Conservation (phyloP, 2,329 filamentous ascomycete species). For the Ophiostoma pallidulum region DNA sequence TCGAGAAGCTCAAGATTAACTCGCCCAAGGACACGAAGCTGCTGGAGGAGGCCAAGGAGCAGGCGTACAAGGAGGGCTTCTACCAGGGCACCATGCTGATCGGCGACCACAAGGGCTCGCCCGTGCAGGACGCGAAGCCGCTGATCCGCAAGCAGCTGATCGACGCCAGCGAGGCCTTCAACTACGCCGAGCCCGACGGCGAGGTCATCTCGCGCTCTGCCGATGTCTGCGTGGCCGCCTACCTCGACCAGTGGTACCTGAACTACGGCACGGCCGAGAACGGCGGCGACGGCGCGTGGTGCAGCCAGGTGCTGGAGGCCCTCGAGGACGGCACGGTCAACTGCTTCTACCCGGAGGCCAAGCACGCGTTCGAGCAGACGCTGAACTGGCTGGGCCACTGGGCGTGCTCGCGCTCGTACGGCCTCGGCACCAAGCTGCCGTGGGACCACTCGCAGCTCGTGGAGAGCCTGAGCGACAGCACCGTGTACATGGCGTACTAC, state of each 20-base stretch:
- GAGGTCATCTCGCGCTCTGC: constrained; percentile 73
- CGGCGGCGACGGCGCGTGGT: constrained; percentile 74
- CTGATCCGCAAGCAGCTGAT: constrained; percentile 72
- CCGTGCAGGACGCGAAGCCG: constrained; percentile 74
- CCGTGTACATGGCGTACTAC: constrained; percentile 83
- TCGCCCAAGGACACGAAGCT: constrained; percentile 91
- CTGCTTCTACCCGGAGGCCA: constrained; percentile 68
- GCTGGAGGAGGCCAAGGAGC: constrained; percentile 86
- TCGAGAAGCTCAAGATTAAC: constrained; percentile 90
- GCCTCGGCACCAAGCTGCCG: constrained; percentile 85
- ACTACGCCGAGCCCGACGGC: constrained; percentile 87
- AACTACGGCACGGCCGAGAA: constrained; percentile 51
- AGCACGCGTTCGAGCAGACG: constrained; percentile 73
- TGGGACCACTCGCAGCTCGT: constrained; percentile 90
- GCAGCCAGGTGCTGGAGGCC: constrained; percentile 61
- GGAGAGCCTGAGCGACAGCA: constrained; percentile 79
- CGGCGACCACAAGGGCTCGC: constrained; percentile 79
- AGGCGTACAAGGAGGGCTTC: constrained; percentile 95
- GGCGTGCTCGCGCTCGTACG: constrained; percentile 87
- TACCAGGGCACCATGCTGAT: constrained; percentile 88
- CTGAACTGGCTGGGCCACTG: constrained; percentile 91
- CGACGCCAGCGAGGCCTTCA: constrained; percentile 69
- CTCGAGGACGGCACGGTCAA: constrained; percentile 61
- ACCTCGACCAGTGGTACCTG: constrained; percentile 96
- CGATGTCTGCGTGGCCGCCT: constrained; percentile 65